Base-by-base conservation (phyloP, 331 rosid species). In the Rhamnella rubrinervis region DNA sequence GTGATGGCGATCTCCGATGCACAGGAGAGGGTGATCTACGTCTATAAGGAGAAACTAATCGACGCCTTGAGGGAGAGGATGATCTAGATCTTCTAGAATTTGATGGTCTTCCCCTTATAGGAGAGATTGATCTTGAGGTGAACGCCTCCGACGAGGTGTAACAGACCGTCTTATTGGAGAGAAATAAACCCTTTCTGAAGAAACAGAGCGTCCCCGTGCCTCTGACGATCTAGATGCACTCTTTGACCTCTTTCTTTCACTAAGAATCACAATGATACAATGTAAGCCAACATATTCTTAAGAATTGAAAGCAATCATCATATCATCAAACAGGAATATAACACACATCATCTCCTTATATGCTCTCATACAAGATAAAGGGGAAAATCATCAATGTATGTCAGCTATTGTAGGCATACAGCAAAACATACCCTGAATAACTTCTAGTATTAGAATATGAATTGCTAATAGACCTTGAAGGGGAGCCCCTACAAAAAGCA, bases 181-280 rank as follows among this genome's bases (percentile, higher is more conserved):
- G 56, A 7, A 77, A 7, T 3, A 70, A 67, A 68, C 71, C 78
- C 88, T 87, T 46, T 80, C 89, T 4, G 81, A 72, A 64, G 96
- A 88, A 76, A 55, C 6, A 5, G 92, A 85, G 40, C 73, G 82
- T 14, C 87, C 85, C 8, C 69, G 73, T 26, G 77, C 85, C 69
- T 65, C 75, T 14, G 90, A 90, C 40, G 96, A 89, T 70, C 83
- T 71, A 18, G 96, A 91, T 66, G 81, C 37, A 52, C 96, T 91
- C 66, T 82, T 85, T 55, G 96, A 81, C 72, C 67, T 77, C 31
- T 65, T 79, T 49, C 87, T 77, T 59, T 75, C 84, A 77, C 88
- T 74, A 58, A 59, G 20, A 7, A 61, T 28, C 28, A 46, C 18
- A 37, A 52, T 55, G 52, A 66, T 47, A 35, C 46, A 38, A 69